Conservation (phyloP, 352 stramenopile species). For the Thalassiosira oceanica region DNA sequence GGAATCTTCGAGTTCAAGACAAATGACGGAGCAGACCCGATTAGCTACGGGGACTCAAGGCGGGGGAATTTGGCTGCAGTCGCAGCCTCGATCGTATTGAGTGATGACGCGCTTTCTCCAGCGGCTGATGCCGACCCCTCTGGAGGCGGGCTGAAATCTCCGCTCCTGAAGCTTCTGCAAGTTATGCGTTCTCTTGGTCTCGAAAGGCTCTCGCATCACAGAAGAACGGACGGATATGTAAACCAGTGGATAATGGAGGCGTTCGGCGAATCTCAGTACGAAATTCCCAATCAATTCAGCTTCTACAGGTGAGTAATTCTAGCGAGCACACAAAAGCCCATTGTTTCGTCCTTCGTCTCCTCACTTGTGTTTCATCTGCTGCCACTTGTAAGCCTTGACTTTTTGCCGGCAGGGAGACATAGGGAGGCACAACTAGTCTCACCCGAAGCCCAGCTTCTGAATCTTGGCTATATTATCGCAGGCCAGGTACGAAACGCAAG, state of each 20-base stretch:
- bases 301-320: no score
- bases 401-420: constrained; percentile 17
- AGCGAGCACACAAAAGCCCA: no score
- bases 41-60: constrained; percentile 1
- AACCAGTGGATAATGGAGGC: neutral
- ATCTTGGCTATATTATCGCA: constrained; percentile 17
- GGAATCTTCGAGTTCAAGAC: constrained; percentile 33
- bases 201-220: constrained; percentile 7
- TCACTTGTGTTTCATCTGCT: no score
- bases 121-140: constrained; percentile 56
- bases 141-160: constrained; percentile 40
- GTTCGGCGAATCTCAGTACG: constrained; percentile 47
- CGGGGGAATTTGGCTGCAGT: constrained; percentile 66
- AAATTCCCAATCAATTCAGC: constrained; percentile 9
- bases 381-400: no score
- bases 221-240: constrained; percentile 22
- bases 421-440: constrained; percentile 8
- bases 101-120: constrained; percentile 50
- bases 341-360: no score
- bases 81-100: constrained; percentile 60
- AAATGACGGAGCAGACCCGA: neutral
- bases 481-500: no score
- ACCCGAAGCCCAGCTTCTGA: constrained; percentile 29
- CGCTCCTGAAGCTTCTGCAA: constrained; percentile 52
- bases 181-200: constrained; percentile 55